Evolutionary conservation across 352 stramenopile genomes (phyloP).

Genomic region (Phytophthora colocasiae): DNA sequence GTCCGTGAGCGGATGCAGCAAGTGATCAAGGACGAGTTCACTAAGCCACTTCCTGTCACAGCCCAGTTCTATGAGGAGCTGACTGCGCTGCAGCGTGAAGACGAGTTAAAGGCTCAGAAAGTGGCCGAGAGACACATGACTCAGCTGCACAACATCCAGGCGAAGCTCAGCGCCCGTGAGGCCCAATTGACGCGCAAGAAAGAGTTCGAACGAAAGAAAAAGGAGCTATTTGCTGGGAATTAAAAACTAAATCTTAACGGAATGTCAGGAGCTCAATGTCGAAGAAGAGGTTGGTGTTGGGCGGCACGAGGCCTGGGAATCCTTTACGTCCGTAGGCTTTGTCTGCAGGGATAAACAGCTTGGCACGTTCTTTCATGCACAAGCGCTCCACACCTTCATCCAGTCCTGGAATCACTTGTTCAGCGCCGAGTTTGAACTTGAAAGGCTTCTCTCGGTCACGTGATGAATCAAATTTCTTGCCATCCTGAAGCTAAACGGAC

Average conservation of each 20-base stretch:
- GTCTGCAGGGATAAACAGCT: slow-evolving; percentile 87
- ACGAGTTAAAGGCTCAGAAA: slow-evolving; percentile 42
- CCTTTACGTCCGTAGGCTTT: slow-evolving; percentile 89
- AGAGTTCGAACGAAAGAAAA: slow-evolving; percentile 76
- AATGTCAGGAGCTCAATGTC: slow-evolving; percentile 93
- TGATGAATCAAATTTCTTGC: slow-evolving; percentile 81
- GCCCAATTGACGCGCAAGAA: slow-evolving; percentile 50
- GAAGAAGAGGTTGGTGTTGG: slow-evolving; percentile 94
- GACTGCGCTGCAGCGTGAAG: slow-evolving; percentile 29
- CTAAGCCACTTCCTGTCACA: slow-evolving; percentile 60
- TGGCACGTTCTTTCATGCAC: slow-evolving; percentile 87
- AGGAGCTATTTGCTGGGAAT: slow-evolving; percentile 45
- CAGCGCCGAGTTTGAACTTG: slow-evolving; percentile 89
- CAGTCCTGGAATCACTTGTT: slow-evolving; percentile 90
- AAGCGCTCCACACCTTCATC: slow-evolving; percentile 86
- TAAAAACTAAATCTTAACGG: slow-evolving; percentile 40
- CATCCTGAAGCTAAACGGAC: slow-evolving; percentile 62
- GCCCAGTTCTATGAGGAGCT: slow-evolving; percentile 44
- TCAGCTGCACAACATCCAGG: slow-evolving; percentile 59
- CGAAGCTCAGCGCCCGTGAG: slow-evolving; percentile 59
- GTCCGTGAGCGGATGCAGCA: slow-evolving; percentile 56
- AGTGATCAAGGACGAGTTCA: slow-evolving; percentile 65
- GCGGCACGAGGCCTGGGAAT: slow-evolving; percentile 88
- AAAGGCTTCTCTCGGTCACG: slow-evolving; percentile 87
- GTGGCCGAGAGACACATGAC: slow-evolving; percentile 48